Evolutionary conservation across 768 basidiomycete genomes (phyloP).

Genomic region (Mycena filopes): DNA sequence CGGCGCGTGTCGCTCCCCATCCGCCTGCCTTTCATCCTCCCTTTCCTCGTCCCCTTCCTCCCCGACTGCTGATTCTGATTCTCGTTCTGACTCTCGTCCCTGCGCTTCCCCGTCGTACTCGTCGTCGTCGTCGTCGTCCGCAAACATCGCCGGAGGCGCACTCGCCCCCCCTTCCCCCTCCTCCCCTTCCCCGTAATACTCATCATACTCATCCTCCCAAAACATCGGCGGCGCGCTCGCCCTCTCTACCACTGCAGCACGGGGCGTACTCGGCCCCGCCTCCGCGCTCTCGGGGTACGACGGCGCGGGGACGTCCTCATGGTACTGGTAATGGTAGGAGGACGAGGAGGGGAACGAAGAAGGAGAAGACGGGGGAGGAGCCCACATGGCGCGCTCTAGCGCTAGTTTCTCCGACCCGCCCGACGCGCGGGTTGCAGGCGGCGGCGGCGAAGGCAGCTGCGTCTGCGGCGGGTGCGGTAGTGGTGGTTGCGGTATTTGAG

Average conservation of each 20-base stretch:
- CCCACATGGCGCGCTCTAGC: constrained; percentile 31
- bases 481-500: not conserved
- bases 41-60: not conserved
- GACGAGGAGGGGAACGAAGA: no score
- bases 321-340: no score
- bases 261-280: not conserved
- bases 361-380: not conserved
- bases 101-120: not conserved
- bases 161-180: not conserved
- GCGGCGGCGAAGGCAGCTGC: not conserved
- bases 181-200: not conserved
- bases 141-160: not conserved
- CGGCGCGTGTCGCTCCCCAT: not conserved
- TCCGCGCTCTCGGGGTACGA: not conserved
- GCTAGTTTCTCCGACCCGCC: constrained; percentile 28
- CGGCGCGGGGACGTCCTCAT: no score
- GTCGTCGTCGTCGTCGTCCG: not conserved
- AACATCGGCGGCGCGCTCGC: constrained; percentile 24
- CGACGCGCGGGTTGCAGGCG: not conserved
- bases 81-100: not conserved
- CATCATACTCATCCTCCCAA: not conserved
- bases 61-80: no score
- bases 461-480: not conserved
- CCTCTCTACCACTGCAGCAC: not conserved
- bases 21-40: not conserved